Evolutionary conservation across 1,139 yeast species (phyloP).

Genomic region (Pichia sp.): DNA sequence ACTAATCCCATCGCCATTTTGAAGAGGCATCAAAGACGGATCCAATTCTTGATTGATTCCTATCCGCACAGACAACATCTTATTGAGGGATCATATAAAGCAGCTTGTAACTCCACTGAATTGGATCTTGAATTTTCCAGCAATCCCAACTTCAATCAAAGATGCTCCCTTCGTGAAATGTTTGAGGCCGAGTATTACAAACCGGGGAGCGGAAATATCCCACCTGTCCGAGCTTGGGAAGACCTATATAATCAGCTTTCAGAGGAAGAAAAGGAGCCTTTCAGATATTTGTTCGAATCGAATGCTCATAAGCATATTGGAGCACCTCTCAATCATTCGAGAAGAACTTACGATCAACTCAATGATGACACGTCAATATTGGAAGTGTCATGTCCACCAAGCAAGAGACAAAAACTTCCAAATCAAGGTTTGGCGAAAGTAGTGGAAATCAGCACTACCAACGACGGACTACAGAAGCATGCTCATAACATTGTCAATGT

Average conservation of each 20-base stretch:
- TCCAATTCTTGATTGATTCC: conserved; percentile 27
- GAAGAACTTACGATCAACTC: background rate
- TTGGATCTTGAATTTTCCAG: too few relatives aligned
- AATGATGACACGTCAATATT: background rate
- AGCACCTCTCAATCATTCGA: background rate
- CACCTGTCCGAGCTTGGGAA: too few relatives aligned
- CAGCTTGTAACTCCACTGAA: conserved; percentile 2
- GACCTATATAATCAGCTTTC: background rate
- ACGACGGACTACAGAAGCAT: conserved; percentile 1
- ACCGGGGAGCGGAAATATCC: too few relatives aligned
- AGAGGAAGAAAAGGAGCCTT: conserved; percentile 4
- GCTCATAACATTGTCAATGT: background rate
- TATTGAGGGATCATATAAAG: conserved; percentile 8
- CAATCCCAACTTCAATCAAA: too few relatives aligned
- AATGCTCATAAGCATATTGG: background rate
- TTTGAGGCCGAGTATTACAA: too few relatives aligned
- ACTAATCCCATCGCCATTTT: conserved; percentile 21
- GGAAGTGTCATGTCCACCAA: background rate
- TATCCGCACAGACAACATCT: conserved; percentile 28
- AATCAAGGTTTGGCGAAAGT: background rate
- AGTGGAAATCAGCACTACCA: background rate
- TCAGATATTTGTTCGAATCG: conserved; percentile 1
- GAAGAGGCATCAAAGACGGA: conserved; percentile 28
- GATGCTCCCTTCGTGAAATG: too few relatives aligned
- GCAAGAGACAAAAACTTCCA: background rate